Base-by-base conservation (phyloP, 306 rosid species). In the cucumber (Cucumis sativus) region DNA sequence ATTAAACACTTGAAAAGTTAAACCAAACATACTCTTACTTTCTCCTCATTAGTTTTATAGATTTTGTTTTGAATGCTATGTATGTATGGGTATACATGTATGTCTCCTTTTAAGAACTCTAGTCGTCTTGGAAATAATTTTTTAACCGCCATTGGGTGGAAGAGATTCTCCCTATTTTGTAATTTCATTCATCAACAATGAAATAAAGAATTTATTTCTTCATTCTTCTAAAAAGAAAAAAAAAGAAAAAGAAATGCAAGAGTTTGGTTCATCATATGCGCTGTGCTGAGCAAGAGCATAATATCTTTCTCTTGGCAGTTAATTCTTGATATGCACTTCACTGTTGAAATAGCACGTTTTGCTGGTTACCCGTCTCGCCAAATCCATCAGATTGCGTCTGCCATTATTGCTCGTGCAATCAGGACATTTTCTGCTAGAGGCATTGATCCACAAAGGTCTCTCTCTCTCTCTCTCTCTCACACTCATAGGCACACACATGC, bases 311-410 rank as follows among this genome's bases (percentile, higher is more conserved):
- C 84, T 76, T 83, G 77, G 79, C 94, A 95, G 99, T 84, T 95
- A 69, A 91, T 95, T 86, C 97, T 95, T 78, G 98, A 95, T 79
- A 92, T 95, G 99, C 99, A 95, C 89, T 95, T 92, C 78, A 92
- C 99, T 9, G 99, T 95, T 56, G 98, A 95, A 83, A 95, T 95
- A 70, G 96, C 97, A 18, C 92, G 93, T 74, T 92, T 79, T 85
- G 99, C 96, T 72, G 97, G 97, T 13, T 95, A 91, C 84, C 96
- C 93, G 58, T 89, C 93, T n/a, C 87, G 96, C 54, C 91, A 89
- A 45, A 85, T 95, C 43, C 99, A 92, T 82, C 99, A 95, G 79
- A 88, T 88, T 76, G 97, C 97, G 16, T 92, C 99, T 6, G 96
- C 96, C 77, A 92, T 95, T 58, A 95, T 84, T 55, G 93, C 98